phyloP scores from a whole-genome alignment of 192 early-diverging fungal species.

The Gamsiella multidivaricata region DNA sequence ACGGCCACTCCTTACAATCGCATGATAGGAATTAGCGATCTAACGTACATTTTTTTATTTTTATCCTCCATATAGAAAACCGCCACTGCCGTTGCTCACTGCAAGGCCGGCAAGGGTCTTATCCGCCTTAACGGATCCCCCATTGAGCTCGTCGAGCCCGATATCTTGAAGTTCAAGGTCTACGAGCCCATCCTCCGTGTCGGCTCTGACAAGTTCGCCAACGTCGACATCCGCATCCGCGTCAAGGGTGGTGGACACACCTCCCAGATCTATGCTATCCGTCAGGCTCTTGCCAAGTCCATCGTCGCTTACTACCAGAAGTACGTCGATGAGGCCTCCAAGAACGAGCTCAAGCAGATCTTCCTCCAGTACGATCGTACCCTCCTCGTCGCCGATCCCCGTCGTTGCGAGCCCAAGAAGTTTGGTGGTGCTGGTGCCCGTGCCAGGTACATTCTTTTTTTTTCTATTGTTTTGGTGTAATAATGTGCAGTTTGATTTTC shows the following conservation, averaged over 20 bases:
- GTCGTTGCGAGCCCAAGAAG: constrained; percentile 99
- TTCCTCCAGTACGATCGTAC: constrained; percentile 90
- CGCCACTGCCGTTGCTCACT: constrained; percentile 98
- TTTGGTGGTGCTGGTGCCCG: constrained; percentile 99
- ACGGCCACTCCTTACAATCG: too few species aligned
- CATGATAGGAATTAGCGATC: too few species aligned
- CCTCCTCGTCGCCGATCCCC: constrained; percentile 97
- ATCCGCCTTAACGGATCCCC: constrained; percentile 98
- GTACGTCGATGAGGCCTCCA: constrained; percentile 99
- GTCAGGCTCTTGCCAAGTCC: constrained; percentile 99
- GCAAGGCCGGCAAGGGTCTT: constrained; percentile 97
- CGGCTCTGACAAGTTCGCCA: constrained; percentile 95
- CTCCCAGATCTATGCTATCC: constrained; percentile 98
- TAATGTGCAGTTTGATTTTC: neutral
- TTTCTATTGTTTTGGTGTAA: neutral
- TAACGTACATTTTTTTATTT: neutral
- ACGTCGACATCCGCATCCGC: constrained; percentile 96
- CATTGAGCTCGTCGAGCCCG: constrained; percentile 95
- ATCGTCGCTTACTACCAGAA: constrained; percentile 99
- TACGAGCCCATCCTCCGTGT: constrained; percentile 97
- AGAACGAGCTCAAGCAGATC: constrained; percentile 99
- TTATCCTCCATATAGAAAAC: constrained; percentile 79
- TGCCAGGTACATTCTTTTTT: constrained; percentile 73
- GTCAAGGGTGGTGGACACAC: constrained; percentile 98
- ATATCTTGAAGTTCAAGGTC: constrained; percentile 97